Base-by-base conservation (phyloP, 495 filamentous ascomycete genomes). In the Haplographium delicatum region DNA sequence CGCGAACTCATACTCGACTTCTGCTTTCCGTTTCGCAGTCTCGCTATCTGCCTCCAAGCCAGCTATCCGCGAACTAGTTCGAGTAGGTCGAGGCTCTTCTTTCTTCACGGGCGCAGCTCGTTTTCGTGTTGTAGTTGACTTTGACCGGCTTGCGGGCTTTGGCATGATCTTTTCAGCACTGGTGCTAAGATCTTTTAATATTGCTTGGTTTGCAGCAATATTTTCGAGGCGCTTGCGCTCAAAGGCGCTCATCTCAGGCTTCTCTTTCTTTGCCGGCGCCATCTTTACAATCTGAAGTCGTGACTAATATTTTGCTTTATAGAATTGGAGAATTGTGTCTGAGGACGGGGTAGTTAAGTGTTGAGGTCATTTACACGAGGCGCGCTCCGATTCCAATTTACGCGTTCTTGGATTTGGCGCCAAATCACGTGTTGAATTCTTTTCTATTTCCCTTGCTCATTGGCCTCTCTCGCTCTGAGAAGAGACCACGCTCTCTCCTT, bases 11-110 rank as follows among this genome's bases (percentile, higher is more conserved):
- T 79, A 66, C 31, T 91, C 81, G 3, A 88, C 81, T 47, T 93
- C 88, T 0, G 79, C 78, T 62, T 94, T 94, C 53, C 88, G 78
- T 64, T 93, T 94, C 9, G 83, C 80, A 16, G 79, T 75, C 48
- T 87, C 82, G 41, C 83, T 84, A 55, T 69, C 66, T 5, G 69
- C 62, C 46, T 69, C 68, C 5, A 72, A 55, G 0, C 74, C 74
- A 2, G 75, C 74, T 0, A 79, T 58, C 9, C 76, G 64, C 23
- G 73, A 73, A 57, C 76, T 80, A 46, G 72, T 71, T 11, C 76
- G 69, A 20, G 75, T 78, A 3, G 67, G 47, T 20, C 64, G 63
- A 10, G 51, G 23, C 8, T 43, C 26, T 41, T 72, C 65, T 20
- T 56, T 54, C 40, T 63, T 50, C n/a, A 64, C 56, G 1, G 63